Evolutionary conservation across 805 yeast species (phyloP).

Genomic region (Blastobotrys chiropterorum): DNA sequence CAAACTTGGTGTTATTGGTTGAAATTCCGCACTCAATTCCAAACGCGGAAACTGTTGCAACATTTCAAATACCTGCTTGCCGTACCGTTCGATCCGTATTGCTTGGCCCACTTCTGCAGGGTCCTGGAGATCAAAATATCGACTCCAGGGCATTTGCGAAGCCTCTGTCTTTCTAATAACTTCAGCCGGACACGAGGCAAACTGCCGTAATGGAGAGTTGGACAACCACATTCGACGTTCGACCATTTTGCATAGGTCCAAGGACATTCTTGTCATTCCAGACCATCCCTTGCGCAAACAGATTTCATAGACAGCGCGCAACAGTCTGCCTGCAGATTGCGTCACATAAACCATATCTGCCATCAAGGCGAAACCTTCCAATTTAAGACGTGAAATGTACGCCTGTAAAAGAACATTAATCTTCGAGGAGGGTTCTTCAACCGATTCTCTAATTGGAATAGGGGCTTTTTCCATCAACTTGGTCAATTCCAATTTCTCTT

Average conservation of each 20-base stretch:
- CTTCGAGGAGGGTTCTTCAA: constrained; percentile 70
- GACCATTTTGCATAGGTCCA: constrained; percentile 72
- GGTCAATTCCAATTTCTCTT: constrained; percentile 69
- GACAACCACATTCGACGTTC: constrained; percentile 80
- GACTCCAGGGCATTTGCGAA: constrained; percentile 76
- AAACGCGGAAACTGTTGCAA: constrained; percentile 71
- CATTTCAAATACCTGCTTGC: constrained; percentile 45
- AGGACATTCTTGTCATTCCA: constrained; percentile 45
- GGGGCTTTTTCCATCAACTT: constrained; percentile 72
- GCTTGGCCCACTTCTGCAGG: constrained; percentile 81
- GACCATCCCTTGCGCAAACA: constrained; percentile 70
- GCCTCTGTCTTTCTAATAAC: constrained; percentile 70
- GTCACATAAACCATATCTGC: constrained; percentile 91
- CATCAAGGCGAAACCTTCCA: constrained; percentile 86
- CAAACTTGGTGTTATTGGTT: constrained; percentile 71
- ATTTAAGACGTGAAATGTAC: constrained; percentile 65
- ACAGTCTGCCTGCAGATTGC: constrained; percentile 85
- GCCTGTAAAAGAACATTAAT: constrained; percentile 77
- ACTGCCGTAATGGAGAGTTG: constrained; percentile 82
- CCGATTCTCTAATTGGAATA: constrained; percentile 70
- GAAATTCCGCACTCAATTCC: constrained; percentile 51
- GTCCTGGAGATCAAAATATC: constrained; percentile 58
- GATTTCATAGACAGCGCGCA: constrained; percentile 81
- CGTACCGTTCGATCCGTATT: constrained; percentile 61
- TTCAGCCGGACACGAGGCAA: constrained; percentile 61